Evolutionary conservation across 805 yeast genomes (phyloP).

Genomic region (Lachancea mirantina): DNA sequence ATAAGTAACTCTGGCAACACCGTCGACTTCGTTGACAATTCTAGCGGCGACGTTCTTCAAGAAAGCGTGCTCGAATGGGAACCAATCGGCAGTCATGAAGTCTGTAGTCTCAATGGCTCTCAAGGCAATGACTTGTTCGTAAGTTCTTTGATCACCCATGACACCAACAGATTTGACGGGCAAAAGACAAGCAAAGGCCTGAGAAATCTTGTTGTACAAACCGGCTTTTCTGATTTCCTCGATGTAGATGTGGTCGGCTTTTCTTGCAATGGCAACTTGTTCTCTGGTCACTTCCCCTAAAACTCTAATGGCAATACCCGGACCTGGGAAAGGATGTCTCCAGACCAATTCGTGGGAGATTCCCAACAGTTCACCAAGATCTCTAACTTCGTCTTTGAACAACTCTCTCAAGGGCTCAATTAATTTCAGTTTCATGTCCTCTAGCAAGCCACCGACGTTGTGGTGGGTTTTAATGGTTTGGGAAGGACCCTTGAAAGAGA

Average conservation of each 20-base stretch:
- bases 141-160: constrained; percentile 99
- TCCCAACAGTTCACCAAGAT: constrained; percentile 87
- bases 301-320: constrained; percentile 98
- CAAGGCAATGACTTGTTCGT: constrained; percentile 97
- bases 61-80: constrained; percentile 83
- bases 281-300: constrained; percentile 91
- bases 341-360: constrained; percentile 95
- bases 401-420: constrained; percentile 98
- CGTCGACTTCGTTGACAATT: constrained; percentile 97
- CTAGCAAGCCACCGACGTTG: constrained; percentile 96
- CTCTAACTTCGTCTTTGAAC: constrained; percentile 98
- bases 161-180: constrained; percentile 99
- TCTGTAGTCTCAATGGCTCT: constrained; percentile 97
- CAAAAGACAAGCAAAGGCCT: constrained; percentile 93
- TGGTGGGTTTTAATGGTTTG: constrained; percentile 99
- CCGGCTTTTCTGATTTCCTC: constrained; percentile 95
- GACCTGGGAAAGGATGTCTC: constrained; percentile 99
- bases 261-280: constrained; percentile 94
- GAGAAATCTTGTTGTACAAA: constrained; percentile 84
- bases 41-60: constrained; percentile 89
- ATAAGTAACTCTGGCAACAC: constrained; percentile 98
- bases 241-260: constrained; percentile 92
- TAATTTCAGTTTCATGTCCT: constrained; percentile 95
- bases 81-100: constrained; percentile 99
- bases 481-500: constrained; percentile 98